Evolutionary conservation across 371 early-diverging fungal species (phyloP).

Genomic region (Batkoa obscura): DNA sequence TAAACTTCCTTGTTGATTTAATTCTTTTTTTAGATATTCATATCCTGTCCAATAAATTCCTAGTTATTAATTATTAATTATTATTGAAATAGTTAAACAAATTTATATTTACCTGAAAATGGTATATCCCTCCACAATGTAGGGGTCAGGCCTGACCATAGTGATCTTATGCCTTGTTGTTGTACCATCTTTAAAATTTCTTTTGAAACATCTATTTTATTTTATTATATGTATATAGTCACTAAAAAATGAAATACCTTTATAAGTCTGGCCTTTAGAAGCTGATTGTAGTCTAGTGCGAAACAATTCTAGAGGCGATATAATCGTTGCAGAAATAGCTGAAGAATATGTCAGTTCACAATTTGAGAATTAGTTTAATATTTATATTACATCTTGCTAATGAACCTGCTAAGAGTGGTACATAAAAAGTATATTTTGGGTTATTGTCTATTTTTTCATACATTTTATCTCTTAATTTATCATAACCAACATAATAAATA

Average conservation of each 20-base stretch:
- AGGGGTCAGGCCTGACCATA: constrained; percentile 81
- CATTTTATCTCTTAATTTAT: constrained; percentile 45
- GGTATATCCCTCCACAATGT: constrained; percentile 92
- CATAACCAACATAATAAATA: constrained; percentile 88
- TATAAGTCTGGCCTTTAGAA: constrained; percentile 21
- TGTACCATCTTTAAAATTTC: constrained; percentile 39
- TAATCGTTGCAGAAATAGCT: constrained; percentile 56
- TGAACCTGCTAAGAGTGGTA: constrained; percentile 66
- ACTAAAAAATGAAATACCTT: constrained; percentile 11
- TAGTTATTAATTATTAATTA: neutral
- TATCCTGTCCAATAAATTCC: constrained; percentile 85
- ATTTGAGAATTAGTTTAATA: neutral
- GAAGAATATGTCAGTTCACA: neutral
- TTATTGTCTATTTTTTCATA: constrained; percentile 5
- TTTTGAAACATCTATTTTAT: constrained; percentile 23
- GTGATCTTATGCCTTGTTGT: constrained; percentile 28
- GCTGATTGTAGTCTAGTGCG: constrained; percentile 73
- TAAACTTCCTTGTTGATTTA: constrained; percentile 6
- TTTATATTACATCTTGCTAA: constrained; percentile 44
- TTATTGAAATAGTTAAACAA: neutral
- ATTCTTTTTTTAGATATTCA: constrained; percentile 33
- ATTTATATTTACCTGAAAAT: constrained; percentile 35
- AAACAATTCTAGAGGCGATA: constrained; percentile 80
- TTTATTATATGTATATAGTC: neutral
- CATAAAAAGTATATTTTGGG: constrained; percentile 11